Evolutionary conservation across 306 rosid species (phyloP), one percentile per base, ranked within the genome.

Genomic region (Geum urbanum): DNA sequence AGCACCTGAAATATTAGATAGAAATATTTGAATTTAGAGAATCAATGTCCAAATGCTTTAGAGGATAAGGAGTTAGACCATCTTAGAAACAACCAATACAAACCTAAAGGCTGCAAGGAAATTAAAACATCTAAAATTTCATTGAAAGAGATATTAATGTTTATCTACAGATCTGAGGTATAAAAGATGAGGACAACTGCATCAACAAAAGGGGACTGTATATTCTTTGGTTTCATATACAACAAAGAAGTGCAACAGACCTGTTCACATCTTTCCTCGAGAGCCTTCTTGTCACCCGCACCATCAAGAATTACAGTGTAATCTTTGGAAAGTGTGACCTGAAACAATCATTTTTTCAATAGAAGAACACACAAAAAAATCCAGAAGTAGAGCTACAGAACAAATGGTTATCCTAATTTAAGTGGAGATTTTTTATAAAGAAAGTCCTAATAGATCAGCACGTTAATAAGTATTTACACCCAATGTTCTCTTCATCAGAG

Each of bases 231-330:
- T 35, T n/a, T 67, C n/a, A 35, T 18, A 68, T 4, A 37, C 2
- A 24, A 40, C 50, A 7, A 67, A 24, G 16, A n/a, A n/a, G n/a
- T n/a, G n/a, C n/a, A n/a, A n/a, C 78, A 72, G 60, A 90, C 98
- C 98, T 90, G 98, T 56, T 94, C 98, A 71, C 95, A 90, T 90
- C 98, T 88, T 77, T 94, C 97, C 76, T 94, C 98, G 19, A 94
- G 82, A 4, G 72, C 57, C 79, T 81, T 85, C 88, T 94, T 94
- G 85, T 94, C 97, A 73, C 97, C 98, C 15, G 92, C 90, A 45
- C 97, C 98, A 10, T 94, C 96, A 69, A 94, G 97, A 85, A 94
- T 84, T 67, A 94, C 97, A 20, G 97, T 88, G 82, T 94, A 97
- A 77, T 94, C 98, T 76, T 94, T 94, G 32, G 98, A 94, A 78